These are phyloP conservation scores for Aureobasidium uvarum DNA, from an alignment of 2,329 filamentous ascomycete species.

Conservation along the genomic window DNA sequence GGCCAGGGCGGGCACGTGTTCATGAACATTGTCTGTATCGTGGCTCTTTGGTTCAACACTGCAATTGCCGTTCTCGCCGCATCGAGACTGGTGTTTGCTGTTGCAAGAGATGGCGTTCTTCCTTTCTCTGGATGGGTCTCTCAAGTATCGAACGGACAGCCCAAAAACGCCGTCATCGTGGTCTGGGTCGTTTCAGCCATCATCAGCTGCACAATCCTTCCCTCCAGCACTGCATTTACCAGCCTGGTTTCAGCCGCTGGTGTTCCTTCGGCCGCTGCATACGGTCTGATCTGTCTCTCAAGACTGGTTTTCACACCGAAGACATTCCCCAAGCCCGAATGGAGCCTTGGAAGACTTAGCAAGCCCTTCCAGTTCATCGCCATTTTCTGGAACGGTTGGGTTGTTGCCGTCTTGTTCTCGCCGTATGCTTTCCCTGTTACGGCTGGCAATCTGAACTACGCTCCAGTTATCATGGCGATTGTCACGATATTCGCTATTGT, in stretches of 20 bases:
- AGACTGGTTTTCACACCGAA: conserved; percentile 41
- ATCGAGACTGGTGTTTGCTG: conserved; percentile 62
- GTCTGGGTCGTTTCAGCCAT: conserved; percentile 56
- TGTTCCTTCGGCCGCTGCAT: conserved; percentile 45
- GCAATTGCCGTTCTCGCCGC: conserved; percentile 59
- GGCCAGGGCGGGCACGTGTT: conserved; percentile 57
- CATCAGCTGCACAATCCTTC: conserved; percentile 59
- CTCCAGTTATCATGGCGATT: conserved; percentile 41
- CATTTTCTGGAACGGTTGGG: conserved; percentile 42
- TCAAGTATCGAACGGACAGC: conserved; percentile 55
- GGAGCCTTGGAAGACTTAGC: conserved; percentile 41
- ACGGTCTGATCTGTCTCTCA: conserved; percentile 46
- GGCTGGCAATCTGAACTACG: conserved; percentile 39
- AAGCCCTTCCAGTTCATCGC: conserved; percentile 40
- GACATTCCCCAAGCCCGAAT: conserved; percentile 39
- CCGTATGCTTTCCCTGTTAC: conserved; percentile 41
- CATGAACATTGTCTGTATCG: conserved; percentile 58
- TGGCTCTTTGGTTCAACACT: conserved; percentile 54
- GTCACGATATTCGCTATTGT: conserved; percentile 42
- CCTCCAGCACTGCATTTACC: conserved; percentile 48
- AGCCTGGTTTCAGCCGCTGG: conserved; percentile 43
- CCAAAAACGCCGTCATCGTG: conserved; percentile 59
- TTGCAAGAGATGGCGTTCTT: conserved; percentile 60
- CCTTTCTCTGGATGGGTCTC: conserved; percentile 60
- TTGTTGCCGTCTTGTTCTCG: conserved; percentile 41